phyloP scores from a whole-genome alignment of 805 yeast species.

The Candida maltosa region DNA sequence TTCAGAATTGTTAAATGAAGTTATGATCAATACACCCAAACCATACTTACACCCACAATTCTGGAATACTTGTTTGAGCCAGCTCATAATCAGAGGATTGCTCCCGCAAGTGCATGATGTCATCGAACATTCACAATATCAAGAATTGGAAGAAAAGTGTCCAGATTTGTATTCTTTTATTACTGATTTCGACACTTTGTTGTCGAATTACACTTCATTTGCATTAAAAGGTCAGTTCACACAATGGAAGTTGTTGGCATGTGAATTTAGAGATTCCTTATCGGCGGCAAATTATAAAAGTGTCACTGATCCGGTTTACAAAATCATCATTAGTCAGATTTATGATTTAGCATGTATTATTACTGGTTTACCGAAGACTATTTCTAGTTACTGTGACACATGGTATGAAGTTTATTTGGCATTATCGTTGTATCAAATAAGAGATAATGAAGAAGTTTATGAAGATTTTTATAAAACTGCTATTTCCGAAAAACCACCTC shows the following conservation, averaged over 20 bases:
- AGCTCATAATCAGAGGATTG: conserved; percentile 58
- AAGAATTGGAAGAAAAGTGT: conserved; percentile 28
- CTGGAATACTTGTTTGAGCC: conserved; percentile 60
- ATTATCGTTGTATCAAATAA: conserved; percentile 54
- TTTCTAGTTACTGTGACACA: conserved; percentile 46
- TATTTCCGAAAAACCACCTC: conserved; percentile 28
- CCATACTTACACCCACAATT: conserved; percentile 52
- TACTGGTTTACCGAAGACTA: conserved; percentile 49
- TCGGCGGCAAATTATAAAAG: conserved; percentile 17
- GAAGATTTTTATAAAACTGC: conserved; percentile 32
- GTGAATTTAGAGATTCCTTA: conserved; percentile 46
- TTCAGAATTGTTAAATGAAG: conserved; percentile 44
- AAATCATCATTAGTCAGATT: conserved; percentile 31
- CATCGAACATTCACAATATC: conserved; percentile 41
- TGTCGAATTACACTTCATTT: conserved; percentile 40
- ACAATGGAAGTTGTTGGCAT: conserved; percentile 49
- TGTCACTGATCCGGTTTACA: conserved; percentile 20
- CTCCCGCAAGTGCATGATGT: conserved; percentile 53
- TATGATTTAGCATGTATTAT: conserved; percentile 41
- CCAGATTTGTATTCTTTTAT: conserved; percentile 35
- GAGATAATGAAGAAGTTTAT: conserved; percentile 39
- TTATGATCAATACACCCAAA: conserved; percentile 39
- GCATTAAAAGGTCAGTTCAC: conserved; percentile 40
- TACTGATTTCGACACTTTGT: conserved; percentile 36
- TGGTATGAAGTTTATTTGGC: conserved; percentile 71